Percentiles rank a stretch among this genome's conserved stretches.
These are phyloP conservation scores for Hondaea fermentalgiana DNA, from an alignment of 108 stramenopile genomes.

Conservation along the genomic window DNA sequence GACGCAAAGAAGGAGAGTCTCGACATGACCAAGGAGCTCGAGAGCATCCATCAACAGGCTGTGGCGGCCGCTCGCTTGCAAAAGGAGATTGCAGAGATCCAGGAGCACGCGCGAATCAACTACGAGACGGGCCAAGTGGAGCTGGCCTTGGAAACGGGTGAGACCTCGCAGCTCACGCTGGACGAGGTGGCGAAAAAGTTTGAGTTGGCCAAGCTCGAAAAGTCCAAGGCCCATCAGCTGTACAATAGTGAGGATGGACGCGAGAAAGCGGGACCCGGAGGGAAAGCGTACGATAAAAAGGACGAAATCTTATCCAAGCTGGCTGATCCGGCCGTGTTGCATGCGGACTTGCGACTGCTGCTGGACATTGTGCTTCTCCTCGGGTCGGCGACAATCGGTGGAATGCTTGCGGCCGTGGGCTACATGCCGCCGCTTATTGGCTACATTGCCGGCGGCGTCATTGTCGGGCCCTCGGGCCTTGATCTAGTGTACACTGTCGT, in stretches of 20 bases:
- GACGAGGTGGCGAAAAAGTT: not conserved
- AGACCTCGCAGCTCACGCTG: not conserved
- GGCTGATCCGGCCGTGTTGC: slow-evolving; percentile 17
- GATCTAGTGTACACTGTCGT: not conserved
- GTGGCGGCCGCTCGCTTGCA: not conserved
- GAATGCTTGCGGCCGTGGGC: not conserved
- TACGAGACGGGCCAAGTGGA: slow-evolving; percentile 6
- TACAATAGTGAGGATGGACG: not conserved
- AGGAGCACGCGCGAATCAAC: not conserved
- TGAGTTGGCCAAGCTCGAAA: not conserved
- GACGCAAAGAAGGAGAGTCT: not conserved
- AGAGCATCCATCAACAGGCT: not conserved
- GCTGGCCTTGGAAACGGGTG: not conserved
- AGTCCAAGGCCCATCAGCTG: not conserved
- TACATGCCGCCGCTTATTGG: slow-evolving; percentile 11
- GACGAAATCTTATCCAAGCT: not conserved
- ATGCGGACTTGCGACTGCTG: not conserved
- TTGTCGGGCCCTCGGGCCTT: slow-evolving; percentile 18
- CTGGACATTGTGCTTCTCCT: slow-evolving; percentile 20
- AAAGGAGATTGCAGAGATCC: slow-evolving; percentile 5
- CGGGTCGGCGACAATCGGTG: slow-evolving; percentile 18
- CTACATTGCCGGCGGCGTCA: slow-evolving; percentile 7
- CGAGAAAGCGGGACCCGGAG: not conserved
- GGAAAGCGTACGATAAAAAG: not conserved
- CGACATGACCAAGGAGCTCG: slow-evolving; percentile 13